Evolutionary conservation across 495 filamentous ascomycete species (phyloP).

Genomic region (Jackrogersella multiformis): DNA sequence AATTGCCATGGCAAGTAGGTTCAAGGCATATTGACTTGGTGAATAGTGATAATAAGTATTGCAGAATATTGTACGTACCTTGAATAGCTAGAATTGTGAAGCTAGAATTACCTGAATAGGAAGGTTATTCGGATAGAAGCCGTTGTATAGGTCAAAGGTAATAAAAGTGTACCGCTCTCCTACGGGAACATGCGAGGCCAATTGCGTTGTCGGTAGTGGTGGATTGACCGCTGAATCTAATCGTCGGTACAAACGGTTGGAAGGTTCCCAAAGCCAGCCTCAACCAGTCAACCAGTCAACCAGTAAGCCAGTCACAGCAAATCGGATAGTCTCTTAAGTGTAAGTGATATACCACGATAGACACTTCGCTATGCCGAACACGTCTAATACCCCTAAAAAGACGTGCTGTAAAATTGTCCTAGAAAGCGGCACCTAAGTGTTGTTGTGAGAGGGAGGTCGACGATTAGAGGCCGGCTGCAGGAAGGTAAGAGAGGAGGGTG

Average conservation of each 20-base stretch:
- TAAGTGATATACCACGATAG: neutral
- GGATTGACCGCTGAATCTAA: conserved; percentile 7
- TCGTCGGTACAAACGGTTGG: conserved; percentile 1
- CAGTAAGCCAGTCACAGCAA: conserved; percentile 11
- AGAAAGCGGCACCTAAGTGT: conserved; percentile 31
- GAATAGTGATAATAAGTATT: neutral
- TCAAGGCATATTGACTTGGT: neutral
- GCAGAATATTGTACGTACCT: conserved; percentile 25
- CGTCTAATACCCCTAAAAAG: conserved; percentile 31
- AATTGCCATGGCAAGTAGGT: neutral
- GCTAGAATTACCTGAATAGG: conserved; percentile 31
- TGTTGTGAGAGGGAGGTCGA: conserved; percentile 28
- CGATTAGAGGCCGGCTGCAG: conserved; percentile 26
- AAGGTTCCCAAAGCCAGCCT: conserved; percentile 12
- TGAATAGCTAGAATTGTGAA: conserved; percentile 10
- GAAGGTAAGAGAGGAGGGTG: conserved; percentile 11
- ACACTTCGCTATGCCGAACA: conserved; percentile 32
- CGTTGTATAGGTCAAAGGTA: conserved; percentile 9
- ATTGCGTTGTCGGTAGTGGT: conserved; percentile 5
- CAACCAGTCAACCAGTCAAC: no score
- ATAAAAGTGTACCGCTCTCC: conserved; percentile 11
- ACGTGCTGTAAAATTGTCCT: conserved; percentile 19
- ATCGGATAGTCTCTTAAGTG: conserved; percentile 6
- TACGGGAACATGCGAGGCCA: conserved; percentile 11
- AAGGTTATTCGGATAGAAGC: conserved; percentile 3